Evolutionary conservation across 2,329 filamentous ascomycete species (phyloP).

Genomic region (Beauveria rudraprayagi): DNA sequence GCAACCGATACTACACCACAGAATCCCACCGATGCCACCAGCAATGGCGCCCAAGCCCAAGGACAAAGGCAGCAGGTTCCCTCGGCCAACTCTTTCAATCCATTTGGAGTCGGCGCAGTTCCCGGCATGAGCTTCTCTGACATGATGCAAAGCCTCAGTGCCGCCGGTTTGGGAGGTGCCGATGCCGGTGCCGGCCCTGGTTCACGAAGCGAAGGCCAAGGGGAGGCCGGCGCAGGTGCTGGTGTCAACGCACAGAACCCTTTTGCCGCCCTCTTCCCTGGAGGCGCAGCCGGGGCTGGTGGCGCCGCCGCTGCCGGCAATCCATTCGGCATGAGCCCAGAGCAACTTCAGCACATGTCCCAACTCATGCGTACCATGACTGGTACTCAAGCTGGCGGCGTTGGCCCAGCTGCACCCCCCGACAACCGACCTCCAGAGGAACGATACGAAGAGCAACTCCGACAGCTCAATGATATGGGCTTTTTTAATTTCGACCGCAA

Average conservation of each 20-base stretch:
- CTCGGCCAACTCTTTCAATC: slow-evolving; percentile 38
- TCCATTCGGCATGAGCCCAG: slow-evolving; percentile 43
- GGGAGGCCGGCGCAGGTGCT: background rate
- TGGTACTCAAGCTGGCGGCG: slow-evolving; percentile 17
- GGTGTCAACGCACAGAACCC: slow-evolving; percentile 43
- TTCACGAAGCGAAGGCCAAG: no score
- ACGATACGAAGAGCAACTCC: slow-evolving; percentile 78
- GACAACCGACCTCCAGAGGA: slow-evolving; percentile 92
- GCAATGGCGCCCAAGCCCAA: slow-evolving; percentile 12
- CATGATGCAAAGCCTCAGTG: slow-evolving; percentile 20
- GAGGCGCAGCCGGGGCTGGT: slow-evolving; percentile 25
- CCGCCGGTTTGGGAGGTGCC: slow-evolving; percentile 23
- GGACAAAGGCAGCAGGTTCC: slow-evolving; percentile 10
- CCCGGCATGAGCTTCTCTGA: slow-evolving; percentile 15
- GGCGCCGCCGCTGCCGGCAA: slow-evolving; percentile 31
- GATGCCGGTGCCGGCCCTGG: slow-evolving; percentile 10
- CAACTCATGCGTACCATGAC: slow-evolving; percentile 36
- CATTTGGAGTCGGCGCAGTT: slow-evolving; percentile 19
- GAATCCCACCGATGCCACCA: slow-evolving; percentile 26
- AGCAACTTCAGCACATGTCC: slow-evolving; percentile 47
- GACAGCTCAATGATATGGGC: slow-evolving; percentile 96
- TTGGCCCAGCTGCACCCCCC: slow-evolving; percentile 45
- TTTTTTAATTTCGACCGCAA: slow-evolving; percentile 97
- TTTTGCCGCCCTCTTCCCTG: slow-evolving; percentile 55
- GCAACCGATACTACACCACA: slow-evolving; percentile 79